A percentile compares a stretch with the other conserved stretches of the same genome.
Evolutionary conservation across 495 filamentous ascomycete genomes (phyloP).

Genomic region (Elaphomyces granulatus): DNA sequence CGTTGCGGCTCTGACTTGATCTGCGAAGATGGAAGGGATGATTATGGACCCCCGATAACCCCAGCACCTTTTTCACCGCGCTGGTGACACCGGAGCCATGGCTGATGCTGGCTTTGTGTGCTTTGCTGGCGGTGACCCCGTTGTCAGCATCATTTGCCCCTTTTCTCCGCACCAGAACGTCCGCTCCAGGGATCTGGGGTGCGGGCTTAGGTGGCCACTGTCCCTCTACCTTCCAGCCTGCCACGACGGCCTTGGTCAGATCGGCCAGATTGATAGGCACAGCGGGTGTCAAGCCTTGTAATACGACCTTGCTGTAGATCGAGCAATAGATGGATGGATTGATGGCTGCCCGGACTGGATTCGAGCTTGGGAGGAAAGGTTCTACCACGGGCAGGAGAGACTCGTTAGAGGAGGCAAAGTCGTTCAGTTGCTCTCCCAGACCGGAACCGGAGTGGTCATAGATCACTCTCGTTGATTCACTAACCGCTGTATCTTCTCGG

Average conservation of each 20-base stretch:
- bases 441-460: conserved; percentile 11
- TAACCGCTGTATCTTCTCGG: not conserved
- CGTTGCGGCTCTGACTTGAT: conserved; percentile 17
- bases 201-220: conserved; percentile 70
- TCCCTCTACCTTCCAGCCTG: conserved; percentile 87
- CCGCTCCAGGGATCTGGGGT: not conserved
- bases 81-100: conserved; percentile 24
- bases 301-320: conserved; percentile 77
- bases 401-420: conserved; percentile 19
- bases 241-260: conserved; percentile 66
- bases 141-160: not conserved
- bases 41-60: conserved; percentile 21
- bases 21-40: conserved; percentile 32
- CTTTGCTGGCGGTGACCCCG: conserved; percentile 5
- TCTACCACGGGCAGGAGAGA: conserved; percentile 45
- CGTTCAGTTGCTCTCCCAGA: conserved; percentile 16
- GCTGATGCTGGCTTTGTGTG: conserved; percentile 15
- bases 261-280: conserved; percentile 79
- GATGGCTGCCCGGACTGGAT: conserved; percentile 61
- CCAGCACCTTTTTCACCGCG: conserved; percentile 32
- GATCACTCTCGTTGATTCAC: not conserved
- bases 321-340: conserved; percentile 55
- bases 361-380: conserved; percentile 50
- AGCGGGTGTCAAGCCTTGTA: conserved; percentile 60
- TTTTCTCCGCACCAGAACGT: conserved; percentile 5